Evolutionary conservation across 768 basidiomycete genomes (phyloP).

Genomic region (Leucogyrophana mollusca): DNA sequence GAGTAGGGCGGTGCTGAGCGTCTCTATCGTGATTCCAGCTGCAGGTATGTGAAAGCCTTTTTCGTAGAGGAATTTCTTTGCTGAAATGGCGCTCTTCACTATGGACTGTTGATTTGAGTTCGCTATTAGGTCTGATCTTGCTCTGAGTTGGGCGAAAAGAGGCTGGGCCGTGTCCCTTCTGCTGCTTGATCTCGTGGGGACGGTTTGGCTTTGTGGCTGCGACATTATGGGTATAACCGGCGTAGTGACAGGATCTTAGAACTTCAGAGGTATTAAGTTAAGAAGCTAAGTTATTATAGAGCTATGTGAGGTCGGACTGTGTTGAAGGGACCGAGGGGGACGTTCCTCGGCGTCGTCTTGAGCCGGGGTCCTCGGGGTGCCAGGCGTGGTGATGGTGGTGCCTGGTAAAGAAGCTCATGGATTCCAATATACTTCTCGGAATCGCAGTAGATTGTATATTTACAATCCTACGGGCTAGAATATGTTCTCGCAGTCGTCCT

Average conservation of each 20-base stretch:
- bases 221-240: neutral
- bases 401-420: neutral
- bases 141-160: neutral
- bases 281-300: too few relatives aligned
- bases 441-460: too few relatives aligned
- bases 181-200: neutral
- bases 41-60: neutral
- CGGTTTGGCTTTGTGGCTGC: neutral
- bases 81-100: neutral
- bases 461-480: too few relatives aligned
- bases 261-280: neutral
- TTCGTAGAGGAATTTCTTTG: neutral
- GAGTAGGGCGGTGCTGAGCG: neutral
- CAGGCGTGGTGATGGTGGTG: neutral
- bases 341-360: neutral
- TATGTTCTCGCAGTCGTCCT: too few relatives aligned
- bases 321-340: neutral
- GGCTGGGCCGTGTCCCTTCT: neutral
- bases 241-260: neutral
- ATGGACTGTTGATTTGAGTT: neutral
- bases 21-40: neutral
- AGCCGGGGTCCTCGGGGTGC: conserved; percentile 2
- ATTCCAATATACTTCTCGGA: too few relatives aligned
- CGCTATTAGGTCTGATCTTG: neutral
- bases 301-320: too few relatives aligned